Base-by-base conservation (phyloP, 2,329 filamentous ascomycete species). In the Amphichorda felina region DNA sequence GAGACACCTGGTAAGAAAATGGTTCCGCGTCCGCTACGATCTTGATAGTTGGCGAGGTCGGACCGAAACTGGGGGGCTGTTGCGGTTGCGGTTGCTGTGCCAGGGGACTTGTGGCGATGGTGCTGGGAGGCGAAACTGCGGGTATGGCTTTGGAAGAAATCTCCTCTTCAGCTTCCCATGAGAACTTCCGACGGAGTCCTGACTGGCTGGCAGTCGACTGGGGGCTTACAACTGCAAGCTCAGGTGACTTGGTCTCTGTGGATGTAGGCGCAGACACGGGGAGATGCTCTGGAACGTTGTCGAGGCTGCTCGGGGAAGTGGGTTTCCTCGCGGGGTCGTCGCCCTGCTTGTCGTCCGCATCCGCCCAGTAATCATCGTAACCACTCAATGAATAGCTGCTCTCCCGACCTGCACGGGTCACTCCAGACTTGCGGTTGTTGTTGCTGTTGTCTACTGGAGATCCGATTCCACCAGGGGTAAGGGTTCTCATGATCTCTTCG, bases 401-500 rank as follows among this genome's bases (percentile, higher is more conserved):
- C 35, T 79, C 74, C 28, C 36, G 30, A 10, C 33, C 33, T n/a
- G 33, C 16, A n/a, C 14, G 18, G 4, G 31, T 24, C 18, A 14
- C 19, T 18, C 5, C 5, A 11, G 34, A 28, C 9, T 37, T 40
- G 8, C 40, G 39, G 4, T 36, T 41, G 2, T 47, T 37, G 5
- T 40, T 29, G 26, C 47, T 30, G 21, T 31, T 42, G 13, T 40
- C 34, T 9, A 5, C 2, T n/a, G 10, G 31, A 19, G 31, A n/a
- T 7, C 11, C 24, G 2, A 24, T 13, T 21, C 31, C 31, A 11
- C 56, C 57, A 10, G 77, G 69, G 37, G 68, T 77, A 2, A 88
- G 61, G 29, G 75, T 82, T 39, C 72, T 75, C 36, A 85, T 75
- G 37, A 88, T 88, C 46, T 88, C 83, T 40, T 84, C 79, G 19